phyloP scores from a whole-genome alignment of 305 asterid genomes.

The Coffea humblotiana region DNA sequence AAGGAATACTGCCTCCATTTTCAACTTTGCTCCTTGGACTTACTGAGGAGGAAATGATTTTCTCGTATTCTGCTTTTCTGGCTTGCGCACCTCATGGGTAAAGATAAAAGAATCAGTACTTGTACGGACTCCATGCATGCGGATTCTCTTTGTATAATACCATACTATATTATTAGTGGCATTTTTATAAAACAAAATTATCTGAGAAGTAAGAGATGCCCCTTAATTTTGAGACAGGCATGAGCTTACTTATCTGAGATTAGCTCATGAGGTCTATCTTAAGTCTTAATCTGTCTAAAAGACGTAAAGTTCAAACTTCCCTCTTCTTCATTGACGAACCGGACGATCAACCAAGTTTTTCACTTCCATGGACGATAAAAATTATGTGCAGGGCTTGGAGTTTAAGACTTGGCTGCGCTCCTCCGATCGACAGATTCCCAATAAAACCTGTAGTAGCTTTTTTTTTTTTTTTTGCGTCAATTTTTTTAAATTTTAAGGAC shows the following conservation, averaged over 20 bases:
- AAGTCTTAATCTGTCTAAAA: background rate
- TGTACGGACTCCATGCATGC: slow-evolving; percentile 48
- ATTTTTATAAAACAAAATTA: background rate
- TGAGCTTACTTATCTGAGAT: background rate
- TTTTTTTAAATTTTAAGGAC: too few species aligned
- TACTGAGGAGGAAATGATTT: slow-evolving; percentile 28
- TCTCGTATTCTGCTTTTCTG: slow-evolving; percentile 22
- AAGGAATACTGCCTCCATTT: slow-evolving; percentile 20
- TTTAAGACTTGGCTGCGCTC: too few species aligned
- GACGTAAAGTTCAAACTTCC: background rate
- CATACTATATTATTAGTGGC: background rate
- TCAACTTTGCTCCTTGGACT: slow-evolving; percentile 33
- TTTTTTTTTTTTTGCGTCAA: too few species aligned
- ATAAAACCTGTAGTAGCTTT: too few species aligned
- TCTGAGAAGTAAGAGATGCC: background rate
- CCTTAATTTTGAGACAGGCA: background rate
- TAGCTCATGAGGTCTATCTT: background rate
- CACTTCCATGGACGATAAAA: too few species aligned
- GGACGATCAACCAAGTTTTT: too few species aligned
- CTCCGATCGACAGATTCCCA: too few species aligned
- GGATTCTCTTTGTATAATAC: background rate
- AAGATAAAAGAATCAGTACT: slow-evolving; percentile 29
- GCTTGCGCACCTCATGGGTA: slow-evolving; percentile 17
- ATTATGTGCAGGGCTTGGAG: too few species aligned
- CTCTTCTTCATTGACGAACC: background rate